phyloP scores from a whole-genome alignment of 495 filamentous ascomycete genomes.

The Durotheca rogersii region DNA sequence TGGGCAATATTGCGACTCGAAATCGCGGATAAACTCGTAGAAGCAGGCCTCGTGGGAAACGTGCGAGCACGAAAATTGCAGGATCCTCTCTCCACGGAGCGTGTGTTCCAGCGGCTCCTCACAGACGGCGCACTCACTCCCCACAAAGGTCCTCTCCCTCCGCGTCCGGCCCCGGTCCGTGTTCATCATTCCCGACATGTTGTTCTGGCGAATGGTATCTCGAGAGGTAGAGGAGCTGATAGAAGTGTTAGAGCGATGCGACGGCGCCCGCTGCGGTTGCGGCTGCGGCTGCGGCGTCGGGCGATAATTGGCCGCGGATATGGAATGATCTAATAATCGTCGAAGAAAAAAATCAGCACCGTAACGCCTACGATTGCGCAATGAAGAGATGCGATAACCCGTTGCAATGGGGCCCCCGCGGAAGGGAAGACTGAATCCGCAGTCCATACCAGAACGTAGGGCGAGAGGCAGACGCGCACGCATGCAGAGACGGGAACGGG shows the following conservation, averaged over 20 bases:
- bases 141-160: constrained; percentile 92
- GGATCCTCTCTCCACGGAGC: constrained; percentile 86
- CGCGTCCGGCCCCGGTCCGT: constrained; percentile 78
- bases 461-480: too few relatives aligned
- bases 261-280: constrained; percentile 45
- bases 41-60: constrained; percentile 99
- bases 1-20: constrained; percentile 92
- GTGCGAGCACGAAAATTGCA: constrained; percentile 94
- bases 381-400: constrained; percentile 5
- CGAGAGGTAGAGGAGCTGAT: constrained; percentile 42
- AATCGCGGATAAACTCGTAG: constrained; percentile 96
- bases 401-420: too few relatives aligned
- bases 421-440: too few relatives aligned
- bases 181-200: constrained; percentile 60
- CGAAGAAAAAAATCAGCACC: constrained; percentile 25
- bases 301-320: constrained; percentile 37
- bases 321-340: constrained; percentile 40
- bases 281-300: constrained; percentile 20
- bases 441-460: too few relatives aligned
- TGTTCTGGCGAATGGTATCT: constrained; percentile 37
- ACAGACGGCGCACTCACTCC: constrained; percentile 91
- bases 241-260: constrained; percentile 46
- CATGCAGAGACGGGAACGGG: too few relatives aligned
- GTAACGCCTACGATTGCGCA: constrained; percentile 10
- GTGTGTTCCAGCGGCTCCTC: constrained; percentile 98